A percentile compares a stretch with the other conserved stretches of the same genome.
Conservation (phyloP, 1,284 basidiomycete genomes). For the Xerocomus amazonicus region DNA sequence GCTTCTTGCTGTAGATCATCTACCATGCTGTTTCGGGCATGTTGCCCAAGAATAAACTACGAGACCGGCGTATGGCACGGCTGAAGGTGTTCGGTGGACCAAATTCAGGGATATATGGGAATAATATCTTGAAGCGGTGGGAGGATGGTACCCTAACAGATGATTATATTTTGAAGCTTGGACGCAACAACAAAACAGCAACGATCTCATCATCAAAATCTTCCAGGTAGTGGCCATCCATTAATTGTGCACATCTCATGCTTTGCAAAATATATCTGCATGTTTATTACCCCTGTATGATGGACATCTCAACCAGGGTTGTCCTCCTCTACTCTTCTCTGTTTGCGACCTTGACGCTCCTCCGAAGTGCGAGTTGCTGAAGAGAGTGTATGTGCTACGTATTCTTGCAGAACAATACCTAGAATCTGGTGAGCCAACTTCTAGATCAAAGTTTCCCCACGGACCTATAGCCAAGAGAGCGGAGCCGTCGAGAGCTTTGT, state of each 20-base stretch:
- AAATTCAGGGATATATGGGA: conserved; percentile 64
- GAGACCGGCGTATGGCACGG: conserved; percentile 80
- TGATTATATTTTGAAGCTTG: conserved; percentile 42
- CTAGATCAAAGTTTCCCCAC: conserved; percentile 15
- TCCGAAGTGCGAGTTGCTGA: neutral
- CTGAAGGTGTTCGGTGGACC: conserved; percentile 82
- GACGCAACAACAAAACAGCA: conserved; percentile 21
- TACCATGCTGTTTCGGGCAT: conserved; percentile 94
- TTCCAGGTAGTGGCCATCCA: conserved; percentile 9
- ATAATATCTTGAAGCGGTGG: conserved; percentile 71
- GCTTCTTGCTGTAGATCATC: conserved; percentile 66
- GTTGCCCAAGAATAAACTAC: conserved; percentile 93
- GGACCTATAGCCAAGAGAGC: conserved; percentile 67
- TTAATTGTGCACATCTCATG: conserved; percentile 1
- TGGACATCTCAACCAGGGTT: neutral
- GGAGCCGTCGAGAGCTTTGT: conserved; percentile 67
- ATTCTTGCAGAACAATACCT: conserved; percentile 70
- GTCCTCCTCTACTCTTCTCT: conserved; percentile 7
- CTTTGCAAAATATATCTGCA: conserved; percentile 8
- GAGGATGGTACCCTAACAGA: conserved; percentile 67
- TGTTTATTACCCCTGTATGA: conserved; percentile 1
- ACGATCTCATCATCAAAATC: conserved; percentile 14
- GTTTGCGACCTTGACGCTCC: conserved; percentile 9
- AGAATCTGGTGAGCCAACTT: conserved; percentile 9
- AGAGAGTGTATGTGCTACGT: conserved; percentile 39